A percentile compares a stretch with the other conserved stretches of the same genome.
These are phyloP conservation scores for Raphanus raphanistrum DNA, from an alignment of 345 rosid species.

Conservation along the genomic window DNA sequence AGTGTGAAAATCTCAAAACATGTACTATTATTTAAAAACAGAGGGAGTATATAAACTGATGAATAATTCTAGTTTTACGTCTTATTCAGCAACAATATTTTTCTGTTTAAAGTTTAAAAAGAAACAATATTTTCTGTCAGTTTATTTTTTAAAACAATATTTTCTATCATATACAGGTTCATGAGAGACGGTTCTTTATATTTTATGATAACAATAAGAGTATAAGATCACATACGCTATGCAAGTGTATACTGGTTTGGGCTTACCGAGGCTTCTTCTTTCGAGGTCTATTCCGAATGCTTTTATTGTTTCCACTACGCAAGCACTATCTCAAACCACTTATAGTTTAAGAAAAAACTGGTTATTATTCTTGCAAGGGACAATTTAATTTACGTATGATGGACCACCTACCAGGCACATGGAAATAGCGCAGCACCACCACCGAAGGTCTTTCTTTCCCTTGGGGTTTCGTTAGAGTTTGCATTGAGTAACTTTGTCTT, in stretches of 20 bases:
- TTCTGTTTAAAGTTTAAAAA: too few species aligned
- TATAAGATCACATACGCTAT: too few species aligned
- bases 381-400: background rate
- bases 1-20: too few species aligned
- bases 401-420: background rate
- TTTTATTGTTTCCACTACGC: background rate
- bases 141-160: background rate
- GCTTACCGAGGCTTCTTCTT: too few species aligned
- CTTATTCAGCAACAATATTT: background rate
- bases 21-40: too few species aligned
- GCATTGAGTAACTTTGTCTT: slow-evolving; percentile 41
- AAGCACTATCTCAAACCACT: background rate
- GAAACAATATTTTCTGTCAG: background rate
- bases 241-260: too few species aligned
- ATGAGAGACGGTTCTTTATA: background rate
- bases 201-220: background rate
- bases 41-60: too few species aligned
- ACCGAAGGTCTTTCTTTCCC: slow-evolving; percentile 18
- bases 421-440: background rate
- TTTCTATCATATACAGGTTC: background rate
- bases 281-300: too few species aligned
- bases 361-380: background rate
- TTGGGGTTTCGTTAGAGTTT: slow-evolving; percentile 29
- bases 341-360: background rate
- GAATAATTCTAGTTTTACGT: background rate